Base-by-base conservation (phyloP, 2,329 filamentous ascomycete genomes). In the Clonostachys solani region DNA sequence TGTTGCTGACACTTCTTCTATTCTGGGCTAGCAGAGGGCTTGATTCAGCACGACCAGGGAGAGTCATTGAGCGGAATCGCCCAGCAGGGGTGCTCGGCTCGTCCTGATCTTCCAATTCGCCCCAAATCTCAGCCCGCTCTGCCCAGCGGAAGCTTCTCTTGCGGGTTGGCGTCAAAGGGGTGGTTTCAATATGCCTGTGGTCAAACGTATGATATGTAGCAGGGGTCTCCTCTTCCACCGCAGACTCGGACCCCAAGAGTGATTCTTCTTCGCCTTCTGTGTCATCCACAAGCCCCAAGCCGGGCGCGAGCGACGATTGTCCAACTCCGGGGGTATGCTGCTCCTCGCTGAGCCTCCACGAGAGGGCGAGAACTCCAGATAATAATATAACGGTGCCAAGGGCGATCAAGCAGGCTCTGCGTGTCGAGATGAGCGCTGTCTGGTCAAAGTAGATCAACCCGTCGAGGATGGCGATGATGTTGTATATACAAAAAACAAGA, bases 401-500 rank as follows among this genome's bases (percentile, higher is more conserved):
- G 0, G 91, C 82, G 52, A 97, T 95, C 40, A 95, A 78, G 36
- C 83, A 82, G 15, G 88, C 92, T 59, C 89, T 85, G 3, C 94
- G 68, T 1, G 83, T 76, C 15, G 85, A 83, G 52, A 99, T 82
- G 47, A 88, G 78, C 53, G 90, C 86, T 46, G 86, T 87, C 67
- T 99, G 94, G 57, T 87, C 80, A 71, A 97, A 99, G 69, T 97
- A 99, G 58, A 99, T 96, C 56, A 99, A 77, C 33, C 94, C 94
- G 67, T 99, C 94, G 56, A 97, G 75, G 56, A 99, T 99, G 54
- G 94, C 94, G 60, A 97, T 92, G 60, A 99, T 96, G 75, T 99
- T 99, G 77, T 97, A 99, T 54, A 97, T 83, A 76, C 94, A 99
- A 69, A 99, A 99, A 37, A 97, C 92, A 57, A 97, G 85, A 6